Percentiles rank a stretch among this genome's conserved stretches.
Conservation (phyloP, 345 rosid species). For the Aurinia saxatilis region DNA sequence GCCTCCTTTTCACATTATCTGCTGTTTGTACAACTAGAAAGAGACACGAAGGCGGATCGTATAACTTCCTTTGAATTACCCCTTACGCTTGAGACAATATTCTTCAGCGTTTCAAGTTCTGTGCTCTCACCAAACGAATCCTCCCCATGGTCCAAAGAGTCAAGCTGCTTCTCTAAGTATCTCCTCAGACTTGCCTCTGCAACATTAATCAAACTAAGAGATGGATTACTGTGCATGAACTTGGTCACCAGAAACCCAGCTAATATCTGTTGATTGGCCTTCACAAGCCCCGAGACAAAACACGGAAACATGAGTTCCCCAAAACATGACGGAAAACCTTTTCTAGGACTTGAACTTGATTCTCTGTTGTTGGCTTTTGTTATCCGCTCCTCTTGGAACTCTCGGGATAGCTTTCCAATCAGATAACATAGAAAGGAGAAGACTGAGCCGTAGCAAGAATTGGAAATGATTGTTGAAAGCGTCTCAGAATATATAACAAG, state of each 20-base stretch:
- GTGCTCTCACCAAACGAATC: conserved; percentile 24
- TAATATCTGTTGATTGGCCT: conserved; percentile 58
- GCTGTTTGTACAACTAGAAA: conserved; percentile 31
- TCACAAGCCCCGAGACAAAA: conserved; percentile 65
- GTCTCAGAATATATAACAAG: conserved; percentile 60
- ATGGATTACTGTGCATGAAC: conserved; percentile 72
- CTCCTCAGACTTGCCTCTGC: conserved; percentile 62
- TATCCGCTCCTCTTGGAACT: conserved; percentile 51
- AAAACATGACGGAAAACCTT: conserved; percentile 30
- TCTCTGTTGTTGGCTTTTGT: conserved; percentile 18
- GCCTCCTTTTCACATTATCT: conserved; percentile 1
- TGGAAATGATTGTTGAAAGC: conserved; percentile 38
- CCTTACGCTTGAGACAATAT: conserved; percentile 39
- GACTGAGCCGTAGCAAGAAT: conserved; percentile 38
- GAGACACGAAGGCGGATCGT: conserved; percentile 42
- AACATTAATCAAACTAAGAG: conserved; percentile 53
- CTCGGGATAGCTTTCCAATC: conserved; percentile 60
- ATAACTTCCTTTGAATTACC: conserved; percentile 39
- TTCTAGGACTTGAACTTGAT: conserved; percentile 16
- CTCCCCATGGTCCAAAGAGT: conserved; percentile 25
- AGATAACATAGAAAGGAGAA: conserved; percentile 66
- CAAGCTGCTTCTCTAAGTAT: conserved; percentile 55
- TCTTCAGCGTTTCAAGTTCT: conserved; percentile 32
- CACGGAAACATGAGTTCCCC: conserved; percentile 57
- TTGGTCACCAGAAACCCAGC: conserved; percentile 74